Percentiles rank a stretch among this genome's conserved stretches.
These are phyloP conservation scores for Microthlaspi erraticum DNA, from an alignment of 345 rosid species.

Conservation along the genomic window DNA sequence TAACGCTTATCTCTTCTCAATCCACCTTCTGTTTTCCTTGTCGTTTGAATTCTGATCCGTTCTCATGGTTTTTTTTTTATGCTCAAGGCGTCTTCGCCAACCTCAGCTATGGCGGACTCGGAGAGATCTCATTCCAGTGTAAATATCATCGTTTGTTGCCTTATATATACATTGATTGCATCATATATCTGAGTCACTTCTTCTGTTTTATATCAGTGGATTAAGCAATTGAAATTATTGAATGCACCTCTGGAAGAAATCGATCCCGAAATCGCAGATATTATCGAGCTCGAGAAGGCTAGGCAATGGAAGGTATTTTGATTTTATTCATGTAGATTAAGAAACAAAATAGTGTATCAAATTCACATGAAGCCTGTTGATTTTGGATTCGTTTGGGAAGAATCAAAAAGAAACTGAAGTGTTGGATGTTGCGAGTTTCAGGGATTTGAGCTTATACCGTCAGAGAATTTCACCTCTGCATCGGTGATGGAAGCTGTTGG, in stretches of 20 bases:
- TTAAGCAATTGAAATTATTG: constrained; percentile 79
- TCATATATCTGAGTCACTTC: not conserved
- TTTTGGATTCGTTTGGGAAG: constrained; percentile 1
- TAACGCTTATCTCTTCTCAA: constrained; percentile 17
- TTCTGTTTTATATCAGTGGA: constrained; percentile 68
- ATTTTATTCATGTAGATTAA: not conserved
- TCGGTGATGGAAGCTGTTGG: constrained; percentile 99
- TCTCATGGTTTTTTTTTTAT: not conserved
- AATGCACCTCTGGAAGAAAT: constrained; percentile 78
- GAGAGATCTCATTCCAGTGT: constrained; percentile 71
- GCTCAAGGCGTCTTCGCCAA: constrained; percentile 74
- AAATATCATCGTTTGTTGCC: not conserved
- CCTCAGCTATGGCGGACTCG: constrained; percentile 52
- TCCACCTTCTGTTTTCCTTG: not conserved
- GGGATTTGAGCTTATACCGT: constrained; percentile 96
- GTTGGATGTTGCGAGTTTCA: no score
- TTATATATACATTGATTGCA: constrained; percentile 15
- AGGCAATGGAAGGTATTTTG: constrained; percentile 92
- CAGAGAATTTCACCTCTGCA: constrained; percentile 91
- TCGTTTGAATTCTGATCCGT: constrained; percentile 30
- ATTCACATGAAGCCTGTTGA: not conserved
- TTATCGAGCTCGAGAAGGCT: constrained; percentile 95
- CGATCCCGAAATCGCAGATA: constrained; percentile 89
- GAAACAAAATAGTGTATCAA: not conserved
- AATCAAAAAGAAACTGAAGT: no score